Evolutionary conservation across 2,329 filamentous ascomycete species (phyloP).

Genomic region (Aspergillus ustus): DNA sequence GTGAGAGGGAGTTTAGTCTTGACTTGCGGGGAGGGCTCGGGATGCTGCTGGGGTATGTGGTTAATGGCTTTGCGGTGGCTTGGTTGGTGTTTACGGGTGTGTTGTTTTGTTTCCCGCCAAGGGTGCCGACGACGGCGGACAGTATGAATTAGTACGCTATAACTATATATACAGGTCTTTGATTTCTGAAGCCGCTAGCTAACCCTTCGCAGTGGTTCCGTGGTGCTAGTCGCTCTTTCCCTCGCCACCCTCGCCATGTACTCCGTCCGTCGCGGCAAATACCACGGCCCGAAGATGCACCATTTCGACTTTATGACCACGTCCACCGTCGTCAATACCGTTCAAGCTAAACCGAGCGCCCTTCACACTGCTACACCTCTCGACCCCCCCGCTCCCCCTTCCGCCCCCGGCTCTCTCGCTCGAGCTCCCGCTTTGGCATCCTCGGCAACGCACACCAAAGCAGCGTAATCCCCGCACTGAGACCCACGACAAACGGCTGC

Average conservation of each 20-base stretch:
- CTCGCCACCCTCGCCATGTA: constrained; percentile 13
- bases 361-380: neutral
- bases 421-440: constrained; percentile 5
- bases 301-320: neutral
- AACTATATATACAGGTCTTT: neutral
- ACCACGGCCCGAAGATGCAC: constrained; percentile 18
- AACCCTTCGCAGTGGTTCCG: constrained; percentile 36
- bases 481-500: constrained; percentile 57
- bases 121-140: neutral
- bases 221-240: constrained; percentile 42
- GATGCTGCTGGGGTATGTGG: neutral
- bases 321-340: neutral
- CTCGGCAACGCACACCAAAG: constrained; percentile 51
- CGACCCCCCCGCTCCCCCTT: neutral
- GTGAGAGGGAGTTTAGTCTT: constrained; percentile 24
- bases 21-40: neutral
- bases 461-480: constrained; percentile 53
- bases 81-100: constrained; percentile 15
- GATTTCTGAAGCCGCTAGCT: too few relatives aligned
- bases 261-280: constrained; percentile 15
- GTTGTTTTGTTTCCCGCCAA: constrained; percentile 8
- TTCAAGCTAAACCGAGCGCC: neutral
- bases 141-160: constrained; percentile 12
- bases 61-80: constrained; percentile 9
- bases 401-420: neutral